A percentile compares a stretch with the other conserved stretches of the same genome.
phyloP scores from a whole-genome alignment of 176 grass and related monocot genomes.

The Pontederia paniculata region DNA sequence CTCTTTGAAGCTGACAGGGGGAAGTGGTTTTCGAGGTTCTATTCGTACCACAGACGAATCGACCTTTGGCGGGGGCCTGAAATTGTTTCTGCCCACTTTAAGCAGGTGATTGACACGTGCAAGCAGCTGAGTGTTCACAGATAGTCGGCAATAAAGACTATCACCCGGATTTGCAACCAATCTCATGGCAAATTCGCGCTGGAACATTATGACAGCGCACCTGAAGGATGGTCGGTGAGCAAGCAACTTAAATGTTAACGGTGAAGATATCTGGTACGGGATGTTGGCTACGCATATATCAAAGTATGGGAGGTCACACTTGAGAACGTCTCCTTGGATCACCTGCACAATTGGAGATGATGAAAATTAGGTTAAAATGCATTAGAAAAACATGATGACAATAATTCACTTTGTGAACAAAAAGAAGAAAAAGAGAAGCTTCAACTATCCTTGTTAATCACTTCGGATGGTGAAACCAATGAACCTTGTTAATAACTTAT shows the following conservation, averaged over 20 bases:
- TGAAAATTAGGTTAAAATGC: background rate
- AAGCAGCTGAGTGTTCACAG: constrained; percentile 82
- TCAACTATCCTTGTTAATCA: too few relatives aligned
- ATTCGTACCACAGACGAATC: constrained; percentile 91
- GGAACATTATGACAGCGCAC: constrained; percentile 95
- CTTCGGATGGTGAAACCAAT: too few relatives aligned
- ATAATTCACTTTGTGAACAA: too few relatives aligned
- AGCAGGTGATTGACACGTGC: constrained; percentile 83
- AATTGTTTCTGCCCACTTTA: constrained; percentile 85
- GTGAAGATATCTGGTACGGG: constrained; percentile 87
- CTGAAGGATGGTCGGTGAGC: constrained; percentile 76
- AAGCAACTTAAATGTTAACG: constrained; percentile 78
- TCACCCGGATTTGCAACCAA: constrained; percentile 81
- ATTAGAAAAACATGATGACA: too few relatives aligned
- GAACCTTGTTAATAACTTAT: too few relatives aligned
- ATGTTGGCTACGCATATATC: constrained; percentile 97
- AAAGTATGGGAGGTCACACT: constrained; percentile 88
- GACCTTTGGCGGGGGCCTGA: constrained; percentile 82
- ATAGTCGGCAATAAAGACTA: constrained; percentile 81
- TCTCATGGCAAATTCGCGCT: constrained; percentile 90
- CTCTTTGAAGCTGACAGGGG: constrained; percentile 83
- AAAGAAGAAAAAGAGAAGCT: too few relatives aligned
- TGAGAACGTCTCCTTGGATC: constrained; percentile 91
- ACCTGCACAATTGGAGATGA: constrained; percentile 32
- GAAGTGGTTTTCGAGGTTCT: constrained; percentile 67